Percentiles rank a stretch among this genome's conserved stretches.
Evolutionary conservation across 306 rosid genomes (phyloP).

Genomic region (Potentilla sterilis): DNA sequence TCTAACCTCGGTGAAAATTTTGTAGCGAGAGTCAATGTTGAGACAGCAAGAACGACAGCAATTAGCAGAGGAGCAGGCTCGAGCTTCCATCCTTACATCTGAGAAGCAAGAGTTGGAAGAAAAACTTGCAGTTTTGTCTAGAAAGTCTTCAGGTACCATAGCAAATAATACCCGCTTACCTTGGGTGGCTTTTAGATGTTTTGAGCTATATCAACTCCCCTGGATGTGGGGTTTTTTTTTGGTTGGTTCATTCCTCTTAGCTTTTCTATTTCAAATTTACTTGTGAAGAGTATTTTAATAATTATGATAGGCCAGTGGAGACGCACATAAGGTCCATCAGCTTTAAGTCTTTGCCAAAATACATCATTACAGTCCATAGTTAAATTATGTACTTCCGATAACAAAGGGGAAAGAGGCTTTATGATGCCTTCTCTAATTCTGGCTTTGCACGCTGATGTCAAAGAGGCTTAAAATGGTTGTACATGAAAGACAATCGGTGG

Average conservation of each 20-base stretch:
- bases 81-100: constrained; percentile 48
- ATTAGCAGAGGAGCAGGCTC: constrained; percentile 61
- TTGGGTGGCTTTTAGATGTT: neutral
- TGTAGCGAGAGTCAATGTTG: constrained; percentile 61
- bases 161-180: neutral
- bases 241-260: neutral
- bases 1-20: constrained; percentile 29
- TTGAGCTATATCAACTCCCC: neutral
- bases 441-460: constrained; percentile 9
- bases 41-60: constrained; percentile 82
- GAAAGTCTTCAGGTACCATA: constrained; percentile 54
- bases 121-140: constrained; percentile 52
- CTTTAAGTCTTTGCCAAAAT: neutral
- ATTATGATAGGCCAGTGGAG: neutral
- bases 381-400: neutral
- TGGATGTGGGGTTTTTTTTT: neutral
- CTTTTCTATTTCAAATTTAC: neutral
- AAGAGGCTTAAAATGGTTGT: neutral
- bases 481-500: neutral
- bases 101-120: constrained; percentile 84
- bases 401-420: neutral
- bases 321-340: neutral
- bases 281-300: neutral
- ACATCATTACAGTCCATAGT: neutral
- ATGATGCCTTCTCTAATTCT: constrained; percentile 11